Conservation (phyloP, 495 filamentous ascomycete genomes). For the Cenococcum geophilum region DNA sequence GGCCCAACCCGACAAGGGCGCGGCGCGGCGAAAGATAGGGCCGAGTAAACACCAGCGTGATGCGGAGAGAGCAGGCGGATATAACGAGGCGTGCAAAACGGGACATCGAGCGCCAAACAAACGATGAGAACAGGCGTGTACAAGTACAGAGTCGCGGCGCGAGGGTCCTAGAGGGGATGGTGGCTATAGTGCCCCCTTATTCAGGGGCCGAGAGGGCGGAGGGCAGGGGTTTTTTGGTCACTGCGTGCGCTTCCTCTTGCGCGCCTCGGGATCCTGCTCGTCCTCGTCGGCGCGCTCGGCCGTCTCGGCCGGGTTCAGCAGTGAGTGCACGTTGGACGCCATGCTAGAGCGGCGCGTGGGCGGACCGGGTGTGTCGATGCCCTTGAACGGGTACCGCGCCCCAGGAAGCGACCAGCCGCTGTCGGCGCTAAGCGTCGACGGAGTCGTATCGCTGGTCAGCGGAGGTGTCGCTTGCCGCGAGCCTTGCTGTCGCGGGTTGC, state of each 20-base stretch:
- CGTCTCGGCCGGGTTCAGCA: conserved; percentile 82
- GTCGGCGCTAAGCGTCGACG: conserved; percentile 46
- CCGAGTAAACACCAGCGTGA: no score
- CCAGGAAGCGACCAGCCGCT: conserved; percentile 54
- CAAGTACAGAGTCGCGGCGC: no score
- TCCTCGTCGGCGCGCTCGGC: conserved; percentile 67
- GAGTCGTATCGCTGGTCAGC: conserved; percentile 32
- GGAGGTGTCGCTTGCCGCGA: conserved; percentile 55
- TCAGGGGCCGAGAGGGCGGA: no score
- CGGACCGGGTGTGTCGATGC: conserved; percentile 42
- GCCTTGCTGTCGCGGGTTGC: conserved; percentile 49
- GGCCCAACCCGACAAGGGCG: no score
- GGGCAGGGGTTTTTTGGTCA: no score
- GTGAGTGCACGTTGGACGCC: conserved; percentile 68
- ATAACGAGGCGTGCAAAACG: no score
- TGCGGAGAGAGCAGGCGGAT: no score
- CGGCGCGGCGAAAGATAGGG: no score
- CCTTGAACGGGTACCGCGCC: conserved; percentile 43
- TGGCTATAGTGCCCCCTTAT: no score
- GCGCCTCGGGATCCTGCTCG: conserved; percentile 39
- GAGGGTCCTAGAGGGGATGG: no score
- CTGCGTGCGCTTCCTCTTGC: conserved; percentile 38
- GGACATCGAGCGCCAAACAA: no score
- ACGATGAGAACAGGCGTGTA: no score
- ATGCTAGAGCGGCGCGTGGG: conserved; percentile 67